Conservation (phyloP, 192 early-diverging fungal species). For the Coemansia sp. region DNA sequence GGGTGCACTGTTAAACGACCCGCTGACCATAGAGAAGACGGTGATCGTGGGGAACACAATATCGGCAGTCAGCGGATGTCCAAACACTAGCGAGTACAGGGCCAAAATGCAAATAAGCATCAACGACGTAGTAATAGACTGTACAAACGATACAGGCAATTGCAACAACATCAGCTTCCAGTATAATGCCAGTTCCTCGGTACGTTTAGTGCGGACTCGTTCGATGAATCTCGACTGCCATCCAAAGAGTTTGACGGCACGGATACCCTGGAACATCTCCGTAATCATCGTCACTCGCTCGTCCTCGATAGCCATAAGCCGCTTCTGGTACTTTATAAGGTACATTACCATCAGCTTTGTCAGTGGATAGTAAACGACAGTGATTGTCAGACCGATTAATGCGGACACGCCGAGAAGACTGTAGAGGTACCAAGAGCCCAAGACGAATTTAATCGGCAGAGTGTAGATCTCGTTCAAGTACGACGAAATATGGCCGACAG, state of each 20-base stretch:
- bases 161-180: conserved; percentile 61
- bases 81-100: conserved; percentile 62
- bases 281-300: conserved; percentile 81
- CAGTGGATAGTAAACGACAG: conserved; percentile 68
- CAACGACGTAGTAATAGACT: conserved; percentile 58
- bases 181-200: conserved; percentile 65
- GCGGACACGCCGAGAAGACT: conserved; percentile 81
- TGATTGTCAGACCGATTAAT: conserved; percentile 74
- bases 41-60: conserved; percentile 75
- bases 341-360: conserved; percentile 60
- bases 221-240: conserved; percentile 80
- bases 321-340: conserved; percentile 60
- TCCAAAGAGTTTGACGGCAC: conserved; percentile 92
- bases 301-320: conserved; percentile 66
- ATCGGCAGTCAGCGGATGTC: conserved; percentile 65
- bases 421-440: conserved; percentile 76
- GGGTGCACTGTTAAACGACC: conserved; percentile 66
- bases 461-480: conserved; percentile 68
- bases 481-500: conserved; percentile 63
- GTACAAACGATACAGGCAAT: conserved; percentile 62
- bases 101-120: conserved; percentile 67
- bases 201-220: conserved; percentile 66
- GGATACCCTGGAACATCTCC: conserved; percentile 88
- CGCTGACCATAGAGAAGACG: conserved; percentile 73
- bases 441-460: conserved; percentile 67